These are phyloP conservation scores for Pseudocercospora pini-densiflorae DNA, from an alignment of 2,329 filamentous ascomycete genomes.

Conservation along the genomic window DNA sequence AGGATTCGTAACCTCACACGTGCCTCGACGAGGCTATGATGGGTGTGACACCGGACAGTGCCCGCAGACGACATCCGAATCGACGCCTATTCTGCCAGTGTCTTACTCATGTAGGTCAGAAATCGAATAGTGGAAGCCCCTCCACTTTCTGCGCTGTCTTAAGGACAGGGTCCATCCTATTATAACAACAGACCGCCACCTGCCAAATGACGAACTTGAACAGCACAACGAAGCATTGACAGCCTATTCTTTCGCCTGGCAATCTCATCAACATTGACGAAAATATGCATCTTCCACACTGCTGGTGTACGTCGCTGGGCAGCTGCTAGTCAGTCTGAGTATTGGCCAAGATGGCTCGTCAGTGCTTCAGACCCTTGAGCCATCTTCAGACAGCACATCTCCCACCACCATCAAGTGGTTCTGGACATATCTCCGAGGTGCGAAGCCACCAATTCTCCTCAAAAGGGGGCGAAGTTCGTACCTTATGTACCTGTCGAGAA, in stretches of 20 bases:
- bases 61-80: neutral
- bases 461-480: neutral
- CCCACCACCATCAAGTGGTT: neutral
- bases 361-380: neutral
- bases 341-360: neutral
- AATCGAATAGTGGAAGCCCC: neutral
- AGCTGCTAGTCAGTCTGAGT: neutral
- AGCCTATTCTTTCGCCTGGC: neutral
- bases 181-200: constrained; percentile 3
- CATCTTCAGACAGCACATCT: neutral
- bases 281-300: neutral
- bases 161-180: constrained; percentile 1
- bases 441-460: neutral
- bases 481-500: neutral
- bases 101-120: neutral
- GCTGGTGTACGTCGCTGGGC: neutral
- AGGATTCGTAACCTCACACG: neutral
- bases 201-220: neutral
- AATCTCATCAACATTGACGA: neutral
- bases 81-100: neutral
- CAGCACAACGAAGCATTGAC: neutral
- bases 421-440: neutral
- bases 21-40: neutral
- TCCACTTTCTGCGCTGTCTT: constrained; percentile 11
- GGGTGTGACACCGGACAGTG: constrained; percentile 1